Evolutionary conservation across 2,329 filamentous ascomycete species (phyloP).

Genomic region (Cryphonectria naterciae): DNA sequence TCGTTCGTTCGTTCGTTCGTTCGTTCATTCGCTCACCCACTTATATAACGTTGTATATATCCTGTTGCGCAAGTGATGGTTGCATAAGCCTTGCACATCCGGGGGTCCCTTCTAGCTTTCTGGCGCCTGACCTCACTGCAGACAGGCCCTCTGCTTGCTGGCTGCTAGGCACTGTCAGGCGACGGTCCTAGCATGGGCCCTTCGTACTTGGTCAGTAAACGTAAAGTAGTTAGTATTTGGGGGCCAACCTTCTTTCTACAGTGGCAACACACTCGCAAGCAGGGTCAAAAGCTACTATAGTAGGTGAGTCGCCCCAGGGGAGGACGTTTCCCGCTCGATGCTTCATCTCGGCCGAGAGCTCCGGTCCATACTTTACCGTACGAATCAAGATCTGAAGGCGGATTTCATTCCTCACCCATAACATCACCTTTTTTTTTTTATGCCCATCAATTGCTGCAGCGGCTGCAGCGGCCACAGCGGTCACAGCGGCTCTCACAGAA

Average conservation of each 20-base stretch:
- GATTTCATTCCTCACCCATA: neutral
- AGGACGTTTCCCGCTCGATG: neutral
- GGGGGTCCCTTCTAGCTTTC: neutral
- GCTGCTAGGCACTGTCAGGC: neutral
- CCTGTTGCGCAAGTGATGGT: no score
- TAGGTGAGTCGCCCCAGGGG: neutral
- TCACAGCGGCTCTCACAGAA: neutral
- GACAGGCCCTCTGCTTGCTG: neutral
- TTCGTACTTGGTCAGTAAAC: neutral
- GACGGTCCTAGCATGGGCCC: slow-evolving; percentile 16
- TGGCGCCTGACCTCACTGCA: neutral
- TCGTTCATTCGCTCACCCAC: no score
- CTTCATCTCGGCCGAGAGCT: neutral
- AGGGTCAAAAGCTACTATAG: no score
- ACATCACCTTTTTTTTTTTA: neutral
- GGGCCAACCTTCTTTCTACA: no score
- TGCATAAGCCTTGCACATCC: neutral
- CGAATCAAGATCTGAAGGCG: neutral
- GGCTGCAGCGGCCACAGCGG: no score
- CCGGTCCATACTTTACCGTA: neutral
- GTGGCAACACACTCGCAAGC: neutral
- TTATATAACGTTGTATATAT: no score
- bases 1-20: no score
- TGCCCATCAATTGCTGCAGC: neutral
- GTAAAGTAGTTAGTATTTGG: neutral